Evolutionary conservation across 768 basidiomycete genomes (phyloP).

Genomic region (Leccinum fibrillosum): DNA sequence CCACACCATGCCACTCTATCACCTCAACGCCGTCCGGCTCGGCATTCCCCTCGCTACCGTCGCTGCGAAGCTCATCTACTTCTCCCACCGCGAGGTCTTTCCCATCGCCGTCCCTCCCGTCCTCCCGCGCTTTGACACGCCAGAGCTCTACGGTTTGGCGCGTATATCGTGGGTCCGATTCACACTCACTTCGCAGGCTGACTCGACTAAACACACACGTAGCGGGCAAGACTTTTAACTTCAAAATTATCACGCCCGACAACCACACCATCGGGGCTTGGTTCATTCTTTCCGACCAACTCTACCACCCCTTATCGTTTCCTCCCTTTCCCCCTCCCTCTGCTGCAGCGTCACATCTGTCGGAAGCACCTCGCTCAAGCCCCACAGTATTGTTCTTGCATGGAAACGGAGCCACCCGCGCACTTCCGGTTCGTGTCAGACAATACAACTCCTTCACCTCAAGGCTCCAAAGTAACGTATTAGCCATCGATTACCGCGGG

Average conservation of each 20-base stretch:
- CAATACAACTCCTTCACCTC: conserved; percentile 66
- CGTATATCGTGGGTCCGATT: conserved; percentile 44
- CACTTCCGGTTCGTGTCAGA: conserved; percentile 60
- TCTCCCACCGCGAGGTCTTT: conserved; percentile 51
- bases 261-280: conserved; percentile 81
- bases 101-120: no score
- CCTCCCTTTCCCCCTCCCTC: conserved; percentile 31
- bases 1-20: conserved; percentile 27
- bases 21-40: conserved; percentile 25
- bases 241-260: conserved; percentile 70
- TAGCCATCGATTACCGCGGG: conserved; percentile 89
- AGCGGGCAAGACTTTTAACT: conserved; percentile 79
- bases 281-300: conserved; percentile 71
- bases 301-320: conserved; percentile 50
- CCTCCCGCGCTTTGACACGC: conserved; percentile 48
- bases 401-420: conserved; percentile 84
- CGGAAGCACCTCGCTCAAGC: conserved; percentile 48
- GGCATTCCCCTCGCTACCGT: conserved; percentile 46
- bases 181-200: neutral
- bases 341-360: conserved; percentile 41
- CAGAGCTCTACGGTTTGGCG: conserved; percentile 78
- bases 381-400: conserved; percentile 93
- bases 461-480: conserved; percentile 67
- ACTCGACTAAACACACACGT: neutral
- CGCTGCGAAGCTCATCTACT: conserved; percentile 63